Percentiles rank a stretch among this genome's conserved stretches.
phyloP scores from a whole-genome alignment of 116 monocot genomes.

The Zostera marina region DNA sequence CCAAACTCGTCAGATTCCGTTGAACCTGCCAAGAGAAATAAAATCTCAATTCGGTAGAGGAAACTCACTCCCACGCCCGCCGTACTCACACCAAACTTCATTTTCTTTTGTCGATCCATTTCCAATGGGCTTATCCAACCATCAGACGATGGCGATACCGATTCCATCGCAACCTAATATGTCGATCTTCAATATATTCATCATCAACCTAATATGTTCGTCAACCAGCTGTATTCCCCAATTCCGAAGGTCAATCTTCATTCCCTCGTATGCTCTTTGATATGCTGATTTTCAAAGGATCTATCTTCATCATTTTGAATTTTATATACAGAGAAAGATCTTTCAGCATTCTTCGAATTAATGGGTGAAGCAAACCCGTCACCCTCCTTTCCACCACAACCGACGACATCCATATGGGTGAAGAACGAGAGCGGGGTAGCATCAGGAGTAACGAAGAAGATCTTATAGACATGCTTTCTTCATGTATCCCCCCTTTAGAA shows the following conservation, averaged over 20 bases:
- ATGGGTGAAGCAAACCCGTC: too few relatives aligned
- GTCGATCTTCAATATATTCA: slow-evolving; percentile 22
- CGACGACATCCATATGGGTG: slow-evolving; percentile 6
- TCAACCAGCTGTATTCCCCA: not conserved
- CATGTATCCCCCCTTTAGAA: not conserved
- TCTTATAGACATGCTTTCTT: slow-evolving; percentile 14
- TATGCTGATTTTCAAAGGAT: too few relatives aligned
- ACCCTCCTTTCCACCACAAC: too few relatives aligned
- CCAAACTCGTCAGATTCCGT: not conserved
- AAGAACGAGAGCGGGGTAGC: slow-evolving; percentile 26
- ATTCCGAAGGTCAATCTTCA: too few relatives aligned
- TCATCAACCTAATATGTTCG: not conserved
- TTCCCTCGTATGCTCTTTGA: too few relatives aligned
- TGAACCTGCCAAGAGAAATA: not conserved
- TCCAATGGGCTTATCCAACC: slow-evolving; percentile 1
- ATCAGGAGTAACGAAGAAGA: slow-evolving; percentile 19
- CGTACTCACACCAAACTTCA: too few relatives aligned
- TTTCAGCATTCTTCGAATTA: too few relatives aligned
- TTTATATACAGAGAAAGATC: too few relatives aligned
- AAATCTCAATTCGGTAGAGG: not conserved
- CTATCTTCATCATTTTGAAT: too few relatives aligned
- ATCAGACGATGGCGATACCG: not conserved
- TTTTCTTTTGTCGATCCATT: slow-evolving; percentile 3
- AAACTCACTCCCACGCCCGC: too few relatives aligned
- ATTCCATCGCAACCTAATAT: slow-evolving; percentile 4